Evolutionary conservation across 1,284 basidiomycete genomes (phyloP), one percentile per base, ranked within the genome.

Genomic region (Puccinia polysora): DNA sequence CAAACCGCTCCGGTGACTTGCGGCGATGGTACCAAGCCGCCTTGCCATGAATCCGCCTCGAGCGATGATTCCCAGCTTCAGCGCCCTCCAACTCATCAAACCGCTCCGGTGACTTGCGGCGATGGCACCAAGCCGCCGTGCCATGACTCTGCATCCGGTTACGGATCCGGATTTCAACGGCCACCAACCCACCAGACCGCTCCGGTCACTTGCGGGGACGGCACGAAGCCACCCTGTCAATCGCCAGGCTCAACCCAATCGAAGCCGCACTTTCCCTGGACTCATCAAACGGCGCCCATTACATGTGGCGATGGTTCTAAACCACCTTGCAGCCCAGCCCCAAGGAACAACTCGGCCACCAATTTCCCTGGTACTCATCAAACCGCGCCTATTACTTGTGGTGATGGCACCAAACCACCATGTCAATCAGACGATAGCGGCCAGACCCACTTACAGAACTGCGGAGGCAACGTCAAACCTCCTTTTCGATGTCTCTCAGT

Each of bases 221-320:
- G 43, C 14, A 64, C 38, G 7, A 64, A 64, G 45, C 47, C 20
- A 34, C 45, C 43, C 2, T 36, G 43, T 32, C 14, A 43, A 4
- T 15, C 18, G 10, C 23, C 23, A 23, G 1, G 3, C 15, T 34
- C 8, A 12, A 2, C 14, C 10, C 30, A 7, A 15, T 32, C 14
- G 20, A 23, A 45, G 12, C 5, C 32, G 7, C n/a, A 15, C 18
- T 23, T 62, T 23, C 62, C 62, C 4, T 30, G 32, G 1, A 65
- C 63, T 32, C 63, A 65, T 40, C 63, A 65, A 36, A 65, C 49
- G 14, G 63, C 63, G 15, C 63, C 63, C 2, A 38, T 65, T 18
- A 65, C 4, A 28, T 65, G 62, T 34, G 62, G 62, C 18, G 62
- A 65, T 34, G 49, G 45, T 10, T 34, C 30, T 4, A 50, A 50